These are phyloP conservation scores for Dictyostelium brefeldianum DNA, from an alignment of 78 protist genomes.

Conservation along the genomic window DNA sequence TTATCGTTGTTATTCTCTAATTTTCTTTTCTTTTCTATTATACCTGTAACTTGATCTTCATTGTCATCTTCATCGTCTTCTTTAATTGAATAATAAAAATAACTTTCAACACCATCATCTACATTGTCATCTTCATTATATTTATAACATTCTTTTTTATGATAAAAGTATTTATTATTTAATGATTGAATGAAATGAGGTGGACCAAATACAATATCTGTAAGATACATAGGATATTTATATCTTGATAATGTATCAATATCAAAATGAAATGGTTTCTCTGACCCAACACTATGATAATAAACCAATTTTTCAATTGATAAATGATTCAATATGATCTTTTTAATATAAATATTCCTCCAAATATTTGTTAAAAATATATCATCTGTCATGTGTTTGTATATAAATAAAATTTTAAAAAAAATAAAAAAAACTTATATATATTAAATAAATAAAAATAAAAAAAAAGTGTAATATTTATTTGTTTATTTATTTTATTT, in stretches of 20 bases:
- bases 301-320: no score
- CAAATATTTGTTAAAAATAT: no score
- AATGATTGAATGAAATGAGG: not conserved
- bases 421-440: no score
- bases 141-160: not conserved
- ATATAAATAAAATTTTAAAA: no score
- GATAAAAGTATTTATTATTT: not conserved
- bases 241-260: conserved; percentile 2
- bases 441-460: no score
- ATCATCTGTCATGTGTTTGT: no score
- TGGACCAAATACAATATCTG: not conserved
- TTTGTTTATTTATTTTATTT: not conserved
- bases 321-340: no score
- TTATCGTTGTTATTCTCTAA: not conserved
- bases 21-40: not conserved
- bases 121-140: not conserved
- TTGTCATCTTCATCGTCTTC: not conserved
- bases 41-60: not conserved
- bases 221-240: not conserved
- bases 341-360: no score
- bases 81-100: not conserved
- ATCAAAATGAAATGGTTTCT: not conserved
- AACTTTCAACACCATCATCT: not conserved
- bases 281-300: not conserved
- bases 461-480: no score